These are phyloP conservation scores for Massarina eburnea DNA, from an alignment of 2,329 filamentous ascomycete genomes.

Conservation along the genomic window DNA sequence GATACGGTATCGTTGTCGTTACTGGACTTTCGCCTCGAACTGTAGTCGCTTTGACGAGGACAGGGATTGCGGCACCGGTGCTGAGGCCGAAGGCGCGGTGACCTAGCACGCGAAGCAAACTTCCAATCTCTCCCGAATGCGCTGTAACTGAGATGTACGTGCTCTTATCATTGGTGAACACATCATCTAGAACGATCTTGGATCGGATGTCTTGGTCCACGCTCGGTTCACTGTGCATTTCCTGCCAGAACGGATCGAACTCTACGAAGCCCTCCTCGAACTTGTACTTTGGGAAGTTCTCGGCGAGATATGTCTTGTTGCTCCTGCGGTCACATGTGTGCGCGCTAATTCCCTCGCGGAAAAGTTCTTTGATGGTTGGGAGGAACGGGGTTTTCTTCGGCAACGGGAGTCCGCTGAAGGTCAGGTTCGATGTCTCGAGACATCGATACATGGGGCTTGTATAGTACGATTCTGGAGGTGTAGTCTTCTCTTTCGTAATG, in stretches of 20 bases:
- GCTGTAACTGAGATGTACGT: conserved; percentile 58
- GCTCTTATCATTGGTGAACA: conserved; percentile 53
- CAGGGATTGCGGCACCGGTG: conserved; percentile 70
- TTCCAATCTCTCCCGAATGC: conserved; percentile 62
- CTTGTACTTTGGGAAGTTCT: conserved; percentile 54
- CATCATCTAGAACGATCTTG: conserved; percentile 52
- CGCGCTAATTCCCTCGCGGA: conserved; percentile 67
- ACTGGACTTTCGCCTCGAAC: conserved; percentile 34
- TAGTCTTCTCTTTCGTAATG: conserved; percentile 54
- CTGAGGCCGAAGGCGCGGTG: conserved; percentile 63
- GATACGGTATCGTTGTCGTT: conserved; percentile 32
- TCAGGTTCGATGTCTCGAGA: conserved; percentile 63
- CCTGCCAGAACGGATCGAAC: conserved; percentile 56
- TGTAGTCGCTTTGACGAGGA: conserved; percentile 63
- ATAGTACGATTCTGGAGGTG: conserved; percentile 66
- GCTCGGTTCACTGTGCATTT: conserved; percentile 52
- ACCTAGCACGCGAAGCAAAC: conserved; percentile 58
- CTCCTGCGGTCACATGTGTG: conserved; percentile 69
- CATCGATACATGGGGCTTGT: conserved; percentile 65
- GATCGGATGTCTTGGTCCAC: conserved; percentile 54
- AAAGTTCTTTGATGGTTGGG: conserved; percentile 64
- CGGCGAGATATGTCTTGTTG: conserved; percentile 55
- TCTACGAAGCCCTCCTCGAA: conserved; percentile 67
- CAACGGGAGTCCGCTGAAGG: conserved; percentile 58
- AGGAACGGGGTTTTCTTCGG: conserved; percentile 55